These are phyloP conservation scores for Trichoderma koningii DNA, from an alignment of 2,329 filamentous ascomycete genomes.

Conservation along the genomic window DNA sequence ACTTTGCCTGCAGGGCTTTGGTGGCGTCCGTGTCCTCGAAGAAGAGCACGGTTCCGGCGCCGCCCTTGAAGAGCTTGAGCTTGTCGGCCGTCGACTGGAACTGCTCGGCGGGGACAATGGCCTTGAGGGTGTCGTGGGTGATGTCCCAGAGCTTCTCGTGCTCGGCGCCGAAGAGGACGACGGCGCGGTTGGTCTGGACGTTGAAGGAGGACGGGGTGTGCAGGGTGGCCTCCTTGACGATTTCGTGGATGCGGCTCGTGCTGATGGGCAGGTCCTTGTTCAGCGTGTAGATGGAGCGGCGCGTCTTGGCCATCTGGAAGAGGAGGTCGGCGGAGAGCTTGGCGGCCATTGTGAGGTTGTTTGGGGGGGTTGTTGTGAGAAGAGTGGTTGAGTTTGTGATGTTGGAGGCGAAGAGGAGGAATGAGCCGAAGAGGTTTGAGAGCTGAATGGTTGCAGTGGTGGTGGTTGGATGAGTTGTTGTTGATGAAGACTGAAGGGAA, in stretches of 20 bases:
- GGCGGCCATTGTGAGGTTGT: slow-evolving; percentile 48
- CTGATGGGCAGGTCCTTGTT: slow-evolving; percentile 59
- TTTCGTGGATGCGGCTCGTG: slow-evolving; percentile 61
- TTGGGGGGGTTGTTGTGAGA: slow-evolving; percentile 27
- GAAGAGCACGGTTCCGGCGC: slow-evolving; percentile 83
- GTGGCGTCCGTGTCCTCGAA: slow-evolving; percentile 75
- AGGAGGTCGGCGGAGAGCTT: slow-evolving; percentile 52
- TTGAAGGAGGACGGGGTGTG: slow-evolving; percentile 84
- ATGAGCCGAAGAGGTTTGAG: slow-evolving; percentile 12
- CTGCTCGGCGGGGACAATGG: slow-evolving; percentile 64
- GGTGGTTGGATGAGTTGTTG: neutral
- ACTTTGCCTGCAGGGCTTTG: slow-evolving; percentile 66
- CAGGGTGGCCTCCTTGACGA: slow-evolving; percentile 64
- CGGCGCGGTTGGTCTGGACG: slow-evolving; percentile 76
- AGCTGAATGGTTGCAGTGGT: slow-evolving; percentile 22
- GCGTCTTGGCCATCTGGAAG: slow-evolving; percentile 65
- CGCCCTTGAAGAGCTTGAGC: slow-evolving; percentile 63
- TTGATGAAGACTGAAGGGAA: neutral
- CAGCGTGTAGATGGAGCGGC: slow-evolving; percentile 70
- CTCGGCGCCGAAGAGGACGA: slow-evolving; percentile 78
- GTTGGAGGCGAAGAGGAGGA: slow-evolving; percentile 22
- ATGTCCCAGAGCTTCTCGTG: slow-evolving; percentile 89
- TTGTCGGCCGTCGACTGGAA: slow-evolving; percentile 56
- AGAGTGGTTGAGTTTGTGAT: slow-evolving; percentile 13
- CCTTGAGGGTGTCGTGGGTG: slow-evolving; percentile 51